These are phyloP conservation scores for Epichloe uncinata DNA, from an alignment of 2,329 filamentous ascomycete genomes.

Conservation along the genomic window DNA sequence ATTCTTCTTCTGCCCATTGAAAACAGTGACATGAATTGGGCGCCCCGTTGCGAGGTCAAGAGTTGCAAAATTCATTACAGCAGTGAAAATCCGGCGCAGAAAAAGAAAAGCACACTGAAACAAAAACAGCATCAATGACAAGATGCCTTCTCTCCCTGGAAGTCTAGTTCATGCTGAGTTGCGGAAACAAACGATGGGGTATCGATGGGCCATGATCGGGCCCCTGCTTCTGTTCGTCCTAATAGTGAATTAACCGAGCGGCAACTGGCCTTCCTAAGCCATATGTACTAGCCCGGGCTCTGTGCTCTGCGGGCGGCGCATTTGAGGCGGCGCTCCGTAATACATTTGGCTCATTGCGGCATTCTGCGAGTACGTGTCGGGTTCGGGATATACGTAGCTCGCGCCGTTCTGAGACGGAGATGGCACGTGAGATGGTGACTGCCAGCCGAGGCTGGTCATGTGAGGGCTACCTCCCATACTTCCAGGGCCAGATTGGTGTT, in stretches of 20 bases:
- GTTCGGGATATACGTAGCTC: conserved; percentile 69
- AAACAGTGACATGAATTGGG: too few species aligned
- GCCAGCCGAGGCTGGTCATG: conserved; percentile 71
- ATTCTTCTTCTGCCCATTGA: too few species aligned
- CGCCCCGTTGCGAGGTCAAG: too few species aligned
- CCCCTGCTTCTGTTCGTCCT: not conserved
- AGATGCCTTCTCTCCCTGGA: not conserved
- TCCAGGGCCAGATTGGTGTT: conserved; percentile 50
- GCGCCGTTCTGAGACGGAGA: conserved; percentile 56
- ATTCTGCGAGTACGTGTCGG: conserved; percentile 54
- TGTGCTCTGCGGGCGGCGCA: conserved; percentile 62
- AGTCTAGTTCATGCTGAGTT: not conserved
- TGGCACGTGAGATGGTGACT: conserved; percentile 64
- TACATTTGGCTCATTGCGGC: conserved; percentile 55
- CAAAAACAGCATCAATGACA: not conserved
- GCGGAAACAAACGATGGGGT: conserved; percentile 9
- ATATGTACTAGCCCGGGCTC: conserved; percentile 43
- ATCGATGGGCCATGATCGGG: conserved; percentile 9
- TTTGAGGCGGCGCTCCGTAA: conserved; percentile 49
- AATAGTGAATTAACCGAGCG: not conserved
- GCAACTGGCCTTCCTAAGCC: conserved; percentile 18
- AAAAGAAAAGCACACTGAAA: not conserved
- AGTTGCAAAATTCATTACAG: not conserved
- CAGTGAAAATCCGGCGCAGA: not conserved
- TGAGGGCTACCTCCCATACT: conserved; percentile 80